Base-by-base conservation (phyloP, 805 yeast genomes). In the Starmerella bacillaris region DNA sequence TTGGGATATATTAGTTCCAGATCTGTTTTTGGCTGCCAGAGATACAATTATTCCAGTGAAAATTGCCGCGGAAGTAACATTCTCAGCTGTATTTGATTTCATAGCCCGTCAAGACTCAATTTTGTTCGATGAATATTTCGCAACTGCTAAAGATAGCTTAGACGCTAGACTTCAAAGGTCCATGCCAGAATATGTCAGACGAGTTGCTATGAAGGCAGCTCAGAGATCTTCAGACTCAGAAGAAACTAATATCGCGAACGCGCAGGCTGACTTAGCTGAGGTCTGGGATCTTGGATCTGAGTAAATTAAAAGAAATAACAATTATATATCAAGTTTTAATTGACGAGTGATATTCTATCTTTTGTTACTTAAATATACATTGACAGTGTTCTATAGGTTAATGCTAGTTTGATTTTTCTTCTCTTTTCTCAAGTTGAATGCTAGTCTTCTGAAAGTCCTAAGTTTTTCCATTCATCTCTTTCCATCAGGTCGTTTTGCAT, bases 61-160 rank as follows among this genome's bases (percentile, higher is more conserved):
- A 50, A 64, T 86, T 42, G 94, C 95, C 1, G 94, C 94, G 5
- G 98, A 86, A 54, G 80, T 80, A 59, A 83, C 92, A 1, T 83
- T 68, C 54, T 53, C 84, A 44, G 70, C 79, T 2, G 51, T 82
- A 14, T 76, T 83, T 56, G 63, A 67, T 32, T 60, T 86, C 46
- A 74, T 78, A 21, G 93, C 78, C 42, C 49, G 49, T 4, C 67
- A 59, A 7, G 59, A 63, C 16, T 52, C 67, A 58, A 54, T 42
- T 1, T 51, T 56, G 18, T 82, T 79, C 59, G 67, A 65, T 36
- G 48, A 48, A 8, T 86, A 94, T 94, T 67, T 78, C 37, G 46
- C 36, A 3, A 36, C 46, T 1, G 48, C 54, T 2, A 51, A 60
- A 12, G 54, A 61, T 37, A 29, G 34, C 2, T 30, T 50, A 19